Base-by-base conservation (phyloP, 2,329 filamentous ascomycete genomes). In the Coniella vitis region DNA sequence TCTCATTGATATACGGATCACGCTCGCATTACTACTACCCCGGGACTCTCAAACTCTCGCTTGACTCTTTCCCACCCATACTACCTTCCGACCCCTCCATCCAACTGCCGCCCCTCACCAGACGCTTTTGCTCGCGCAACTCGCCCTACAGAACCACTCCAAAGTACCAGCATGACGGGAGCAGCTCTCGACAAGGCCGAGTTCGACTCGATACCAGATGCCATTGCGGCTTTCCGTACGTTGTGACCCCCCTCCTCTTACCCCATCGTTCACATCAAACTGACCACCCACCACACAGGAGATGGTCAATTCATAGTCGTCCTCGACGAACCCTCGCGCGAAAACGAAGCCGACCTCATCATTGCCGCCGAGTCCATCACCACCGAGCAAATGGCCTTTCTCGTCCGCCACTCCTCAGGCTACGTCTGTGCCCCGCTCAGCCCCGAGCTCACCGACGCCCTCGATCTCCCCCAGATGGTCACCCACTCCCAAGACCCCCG, bases 321-420 rank as follows among this genome's bases (percentile, higher is more conserved):
- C 34, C 87, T 98, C 62, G 93, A 98, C 73, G 87, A 88, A 58
- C 83, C 89, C 56, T 81, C 84, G 54, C 90, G 93, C 67, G 93
- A 98, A 69, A 98, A 98, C 68, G 93, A 98, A 77, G 93, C 90
- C 67, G 93, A 98, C 71, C 81, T 98, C 42, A 96, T 97, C 68
- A 94, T 97, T 63, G 88, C 93, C 57, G 91, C 90, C 54, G 74
- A 89, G 57, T 78, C 86, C 61, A 72, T 96, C 56, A 95, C 91
- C 8, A 77, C 90, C 20, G 79, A 87, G 56, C 91, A 97, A 70
- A 94, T 95, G 83, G 88, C 90, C 60, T 98, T 96, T 74, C 84
- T 98, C 78, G 81, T 98, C 67, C 88, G 90, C 61, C 82, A 95
- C 74, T 86, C 87, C 35, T 89, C 88, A 3, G 93, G 93, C 63